Evolutionary conservation across 1,284 basidiomycete species (phyloP).

Genomic region (Tylopilus sp.): DNA sequence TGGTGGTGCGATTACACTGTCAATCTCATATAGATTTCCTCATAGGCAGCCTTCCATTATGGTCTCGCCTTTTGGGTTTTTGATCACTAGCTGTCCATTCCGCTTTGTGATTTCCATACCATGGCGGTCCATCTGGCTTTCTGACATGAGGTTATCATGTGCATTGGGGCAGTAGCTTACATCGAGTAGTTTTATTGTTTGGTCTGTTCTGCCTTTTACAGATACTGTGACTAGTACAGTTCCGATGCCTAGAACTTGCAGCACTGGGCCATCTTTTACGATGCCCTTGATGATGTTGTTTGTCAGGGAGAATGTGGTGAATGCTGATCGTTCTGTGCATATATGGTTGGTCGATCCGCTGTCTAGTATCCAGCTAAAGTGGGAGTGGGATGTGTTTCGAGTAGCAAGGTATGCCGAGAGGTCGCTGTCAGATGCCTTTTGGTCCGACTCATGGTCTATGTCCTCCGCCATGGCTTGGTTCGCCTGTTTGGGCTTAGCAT

Average conservation of each 20-base stretch:
- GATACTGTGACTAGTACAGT: slow-evolving; percentile 16
- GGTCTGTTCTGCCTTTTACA: not conserved
- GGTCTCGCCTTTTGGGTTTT: too few relatives aligned
- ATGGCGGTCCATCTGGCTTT: slow-evolving; percentile 20
- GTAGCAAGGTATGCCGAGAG: not conserved
- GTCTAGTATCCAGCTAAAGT: not conserved
- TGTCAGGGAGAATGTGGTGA: slow-evolving; percentile 14
- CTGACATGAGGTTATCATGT: slow-evolving; percentile 21
- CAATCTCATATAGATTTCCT: slow-evolving; percentile 1
- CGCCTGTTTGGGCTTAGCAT: not conserved
- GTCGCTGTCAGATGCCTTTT: not conserved
- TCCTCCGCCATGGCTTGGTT: not conserved
- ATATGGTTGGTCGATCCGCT: slow-evolving; percentile 5
- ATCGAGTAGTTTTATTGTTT: slow-evolving; percentile 17
- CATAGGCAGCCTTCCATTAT: not conserved
- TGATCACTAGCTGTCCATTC: not conserved
- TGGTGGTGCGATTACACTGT: not conserved
- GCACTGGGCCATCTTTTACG: slow-evolving; percentile 17
- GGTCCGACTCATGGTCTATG: not conserved
- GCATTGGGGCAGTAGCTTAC: slow-evolving; percentile 27
- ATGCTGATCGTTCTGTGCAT: slow-evolving; percentile 15
- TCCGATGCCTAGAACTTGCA: slow-evolving; percentile 9
- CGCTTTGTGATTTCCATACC: not conserved
- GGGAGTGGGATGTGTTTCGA: not conserved
- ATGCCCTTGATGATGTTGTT: slow-evolving; percentile 22